Base-by-base conservation (phyloP, 2,329 filamentous ascomycete species). In the Coniochaeta sp. region DNA sequence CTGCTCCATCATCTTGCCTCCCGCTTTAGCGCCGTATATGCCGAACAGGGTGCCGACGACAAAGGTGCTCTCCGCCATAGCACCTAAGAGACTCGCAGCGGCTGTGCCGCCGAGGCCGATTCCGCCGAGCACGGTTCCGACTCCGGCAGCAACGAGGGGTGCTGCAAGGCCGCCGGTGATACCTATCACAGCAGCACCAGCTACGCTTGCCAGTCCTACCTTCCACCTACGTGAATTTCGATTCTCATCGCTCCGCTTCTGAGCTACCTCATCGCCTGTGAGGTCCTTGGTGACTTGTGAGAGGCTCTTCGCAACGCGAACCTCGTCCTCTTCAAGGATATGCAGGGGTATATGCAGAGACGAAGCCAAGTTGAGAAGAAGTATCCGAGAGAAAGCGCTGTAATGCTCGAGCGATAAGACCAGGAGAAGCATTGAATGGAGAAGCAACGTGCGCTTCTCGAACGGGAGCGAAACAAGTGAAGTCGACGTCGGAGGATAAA, bases 11-110 rank as follows among this genome's bases (percentile, higher is more conserved):
- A 93, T 91, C 71, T 92, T 88, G 58, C 87, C 86, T 0, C 89
- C 90, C 81, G 96, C 93, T 38, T 88, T 85, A 1, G 88, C 87
- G 50, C 90, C 90, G 70, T 96, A 96, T n/a, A 95, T 90, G 9
- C 95, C 95, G 69, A 98, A 97, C 42, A 98, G 77, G 40, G 89
- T 86, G 17, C 93, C 93, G 32, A 96, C 88, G 47, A 92, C 79
- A 17, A 95, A 83, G 5, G 88, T 85, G 63, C 89, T 95, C 40
- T 93, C 88, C 2, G 91, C 89, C 68, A 97, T 80, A 19, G 87
- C 82, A 12, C 93, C 93, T 0, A 98, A 77, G 58, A 96, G 85
- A 1, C 86, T 86, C 22, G 92, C 91, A 12, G 91, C 89, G 24
- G 88, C 86, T 2, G 87, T 87, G 1, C 87, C 82, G 19, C 88